These are phyloP conservation scores for Ulvella scutata DNA, from an alignment of 139 green algal species.

Conservation along the genomic window DNA sequence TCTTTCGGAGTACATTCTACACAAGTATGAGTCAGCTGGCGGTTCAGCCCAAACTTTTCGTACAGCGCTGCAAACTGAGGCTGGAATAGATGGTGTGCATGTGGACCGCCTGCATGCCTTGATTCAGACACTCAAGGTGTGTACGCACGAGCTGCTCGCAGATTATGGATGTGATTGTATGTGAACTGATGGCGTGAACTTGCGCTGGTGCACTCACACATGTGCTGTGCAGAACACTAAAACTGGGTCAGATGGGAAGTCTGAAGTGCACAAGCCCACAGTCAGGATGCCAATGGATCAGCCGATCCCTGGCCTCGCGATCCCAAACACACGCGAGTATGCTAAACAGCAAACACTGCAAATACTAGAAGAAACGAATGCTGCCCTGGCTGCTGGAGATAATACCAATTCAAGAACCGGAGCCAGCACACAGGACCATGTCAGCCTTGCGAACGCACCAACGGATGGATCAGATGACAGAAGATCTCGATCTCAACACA, in stretches of 20 bases:
- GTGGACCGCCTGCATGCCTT: background rate
- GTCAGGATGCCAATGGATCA: background rate
- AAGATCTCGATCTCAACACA: background rate
- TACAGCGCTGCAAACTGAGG: background rate
- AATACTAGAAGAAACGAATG: conserved; percentile 28
- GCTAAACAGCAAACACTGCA: conserved; percentile 49
- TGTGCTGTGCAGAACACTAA: background rate
- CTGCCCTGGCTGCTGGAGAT: conserved; percentile 9
- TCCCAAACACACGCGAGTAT: conserved; percentile 55
- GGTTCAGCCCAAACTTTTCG: background rate
- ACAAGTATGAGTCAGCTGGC: background rate
- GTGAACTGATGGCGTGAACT: background rate
- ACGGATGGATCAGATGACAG: background rate
- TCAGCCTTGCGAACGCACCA: background rate
- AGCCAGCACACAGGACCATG: background rate
- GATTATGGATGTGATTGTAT: background rate
- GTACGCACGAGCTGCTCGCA: too few species aligned
- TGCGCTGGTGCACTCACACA: background rate
- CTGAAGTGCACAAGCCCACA: background rate
- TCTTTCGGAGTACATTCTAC: background rate
- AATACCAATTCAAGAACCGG: too few species aligned
- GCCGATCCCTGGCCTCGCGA: conserved; percentile 39
- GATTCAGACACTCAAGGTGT: background rate
- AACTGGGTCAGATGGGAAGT: background rate
- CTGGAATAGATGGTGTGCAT: background rate